Evolutionary conservation across 495 filamentous ascomycete species (phyloP).

Genomic region (Podospora pseudocomata): DNA sequence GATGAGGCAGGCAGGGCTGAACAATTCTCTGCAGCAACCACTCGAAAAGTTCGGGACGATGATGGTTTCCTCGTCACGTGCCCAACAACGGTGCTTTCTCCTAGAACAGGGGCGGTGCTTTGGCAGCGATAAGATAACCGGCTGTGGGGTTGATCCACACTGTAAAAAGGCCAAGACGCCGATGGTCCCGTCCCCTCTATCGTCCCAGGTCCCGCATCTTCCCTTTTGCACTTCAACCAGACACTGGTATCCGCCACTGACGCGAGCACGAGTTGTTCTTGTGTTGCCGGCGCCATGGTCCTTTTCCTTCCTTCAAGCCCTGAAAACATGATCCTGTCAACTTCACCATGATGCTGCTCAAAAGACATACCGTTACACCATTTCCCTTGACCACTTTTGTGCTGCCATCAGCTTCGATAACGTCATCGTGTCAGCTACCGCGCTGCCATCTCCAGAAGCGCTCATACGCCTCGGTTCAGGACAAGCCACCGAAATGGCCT

Average conservation of each 20-base stretch:
- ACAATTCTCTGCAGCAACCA: slow-evolving; percentile 9
- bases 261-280: background rate
- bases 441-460: slow-evolving; percentile 12
- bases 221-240: background rate
- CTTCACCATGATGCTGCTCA: slow-evolving; percentile 29
- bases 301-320: background rate
- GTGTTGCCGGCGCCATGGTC: slow-evolving; percentile 13
- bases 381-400: slow-evolving; percentile 25
- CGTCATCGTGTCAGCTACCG: slow-evolving; percentile 31
- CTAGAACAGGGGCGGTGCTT: background rate
- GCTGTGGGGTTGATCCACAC: background rate
- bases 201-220: background rate
- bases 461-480: slow-evolving; percentile 25
- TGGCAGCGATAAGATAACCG: background rate
- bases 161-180: background rate
- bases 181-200: background rate
- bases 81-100: background rate
- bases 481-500: slow-evolving; percentile 38
- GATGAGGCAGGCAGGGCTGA: slow-evolving; percentile 14
- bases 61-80: slow-evolving; percentile 13
- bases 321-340: slow-evolving; percentile 29
- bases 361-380: slow-evolving; percentile 31
- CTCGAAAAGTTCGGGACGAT: slow-evolving; percentile 8
- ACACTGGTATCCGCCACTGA: background rate
- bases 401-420: slow-evolving; percentile 21